Evolutionary conservation across 2,329 filamentous ascomycete species (phyloP).

Genomic region (Arthrinium puccinioides): DNA sequence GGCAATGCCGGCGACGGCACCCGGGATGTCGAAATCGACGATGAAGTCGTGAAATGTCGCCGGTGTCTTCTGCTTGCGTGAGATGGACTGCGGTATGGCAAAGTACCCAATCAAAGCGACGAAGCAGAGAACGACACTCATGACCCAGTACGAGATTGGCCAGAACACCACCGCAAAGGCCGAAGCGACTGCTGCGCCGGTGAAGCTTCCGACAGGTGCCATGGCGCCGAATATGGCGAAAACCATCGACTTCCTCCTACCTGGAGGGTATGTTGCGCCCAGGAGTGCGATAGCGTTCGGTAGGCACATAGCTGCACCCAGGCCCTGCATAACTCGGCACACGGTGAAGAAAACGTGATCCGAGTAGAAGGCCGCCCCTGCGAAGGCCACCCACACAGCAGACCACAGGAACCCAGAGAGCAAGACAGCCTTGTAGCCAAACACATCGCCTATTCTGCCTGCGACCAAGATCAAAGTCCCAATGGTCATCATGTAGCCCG

Average conservation of each 20-base stretch:
- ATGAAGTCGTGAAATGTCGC: conserved; percentile 11
- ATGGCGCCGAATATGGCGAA: conserved; percentile 44
- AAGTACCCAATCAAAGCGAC: conserved; percentile 24
- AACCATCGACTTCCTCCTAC: conserved; percentile 51
- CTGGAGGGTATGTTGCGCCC: conserved; percentile 48
- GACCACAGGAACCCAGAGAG: conserved; percentile 49
- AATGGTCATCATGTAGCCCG: conserved; percentile 47
- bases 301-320: conserved; percentile 55
- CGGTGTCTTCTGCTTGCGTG: conserved; percentile 9
- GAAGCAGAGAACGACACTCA: conserved; percentile 26
- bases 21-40: conserved; percentile 30
- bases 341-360: conserved; percentile 31
- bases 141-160: conserved; percentile 40
- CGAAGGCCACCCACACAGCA: conserved; percentile 41
- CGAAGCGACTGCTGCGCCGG: conserved; percentile 32
- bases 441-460: conserved; percentile 49
- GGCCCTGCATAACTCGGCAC: conserved; percentile 48
- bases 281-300: conserved; percentile 60
- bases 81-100: conserved; percentile 25
- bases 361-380: conserved; percentile 35
- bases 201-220: conserved; percentile 37
- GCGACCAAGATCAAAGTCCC: conserved; percentile 52
- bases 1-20: conserved; percentile 38
- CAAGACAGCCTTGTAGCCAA: conserved; percentile 49
- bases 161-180: conserved; percentile 35